Evolutionary conservation across 305 asterid genomes (phyloP), one percentile per base, ranked within the genome.

Genomic region (Solanum hybrid): DNA sequence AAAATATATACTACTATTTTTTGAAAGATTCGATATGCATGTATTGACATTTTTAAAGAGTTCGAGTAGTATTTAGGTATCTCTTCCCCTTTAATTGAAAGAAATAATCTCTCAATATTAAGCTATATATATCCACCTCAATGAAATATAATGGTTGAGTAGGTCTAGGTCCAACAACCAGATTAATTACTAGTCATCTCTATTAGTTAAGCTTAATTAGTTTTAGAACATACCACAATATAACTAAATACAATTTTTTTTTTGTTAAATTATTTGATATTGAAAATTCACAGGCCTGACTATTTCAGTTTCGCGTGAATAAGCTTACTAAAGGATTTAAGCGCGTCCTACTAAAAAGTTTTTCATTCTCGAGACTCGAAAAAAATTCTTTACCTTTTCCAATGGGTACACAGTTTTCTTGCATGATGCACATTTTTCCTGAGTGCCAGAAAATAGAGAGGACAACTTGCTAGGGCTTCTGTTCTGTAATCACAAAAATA

Each of bases 381-480:
- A 32, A 2, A 11, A 38, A 3, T 24, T 2, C 22, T 10, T 22
- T 26, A 96, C 98, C 98, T 96, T 96, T 89, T 96, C 99, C 10
- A 96, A 89, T 10, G 99, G 99, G 84, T 95, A 96, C 4, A 96
- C 99, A 9, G 96, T 93, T 90, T 95, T 96, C 29, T 93, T 92
- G 89, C 99, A 95, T 22, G 91, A 94, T 5, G 94, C 94, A 90
- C 98, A 96, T 91, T 95, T 96, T 6, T 96, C 99, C 82, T 93
- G 95, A 13, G 99, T 96, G 89, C 99, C 98, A 60, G 95, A 96
- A 91, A 96, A 95, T 86, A 92, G 86, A 37, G 94, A 38, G 20
- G 98, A 95, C 2, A 95, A 91, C 89, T 92, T 96, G 93, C 98
- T 95, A 72, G 98, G 95, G 60, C 92, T 78, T 90, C 92, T 94